A percentile compares a stretch with the other conserved stretches of the same genome.
These are phyloP conservation scores for Ascochyta rabiei DNA, from an alignment of 2,329 filamentous ascomycete species.

Conservation along the genomic window DNA sequence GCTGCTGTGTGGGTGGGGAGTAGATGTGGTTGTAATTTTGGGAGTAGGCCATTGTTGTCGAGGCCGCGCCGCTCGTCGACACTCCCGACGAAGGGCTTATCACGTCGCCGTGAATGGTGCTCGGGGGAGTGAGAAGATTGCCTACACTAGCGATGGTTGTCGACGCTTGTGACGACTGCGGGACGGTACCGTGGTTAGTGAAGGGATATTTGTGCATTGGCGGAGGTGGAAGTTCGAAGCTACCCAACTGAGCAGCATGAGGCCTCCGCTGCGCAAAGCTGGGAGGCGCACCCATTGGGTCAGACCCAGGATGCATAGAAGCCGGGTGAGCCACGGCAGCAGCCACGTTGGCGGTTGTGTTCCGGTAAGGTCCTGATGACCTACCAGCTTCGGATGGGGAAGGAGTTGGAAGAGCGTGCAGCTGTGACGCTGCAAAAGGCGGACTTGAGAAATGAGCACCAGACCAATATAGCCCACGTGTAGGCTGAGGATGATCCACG, in stretches of 20 bases:
- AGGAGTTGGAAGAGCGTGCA: slow-evolving; percentile 49
- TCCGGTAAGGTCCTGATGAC: slow-evolving; percentile 49
- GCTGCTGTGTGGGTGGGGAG: slow-evolving; percentile 62
- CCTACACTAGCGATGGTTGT: slow-evolving; percentile 60
- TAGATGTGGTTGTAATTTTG: slow-evolving; percentile 66
- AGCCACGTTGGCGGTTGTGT: slow-evolving; percentile 65
- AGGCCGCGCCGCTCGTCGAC: slow-evolving; percentile 63
- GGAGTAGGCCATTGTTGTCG: slow-evolving; percentile 64
- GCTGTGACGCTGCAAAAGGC: slow-evolving; percentile 47
- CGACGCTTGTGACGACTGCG: slow-evolving; percentile 56
- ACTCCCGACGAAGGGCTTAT: slow-evolving; percentile 67
- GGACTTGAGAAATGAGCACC: slow-evolving; percentile 47
- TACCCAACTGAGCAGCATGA: slow-evolving; percentile 71
- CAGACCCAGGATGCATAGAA: slow-evolving; percentile 67
- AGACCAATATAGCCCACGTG: slow-evolving; percentile 58
- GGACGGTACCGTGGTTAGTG: slow-evolving; percentile 47
- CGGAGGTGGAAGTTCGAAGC: slow-evolving; percentile 69
- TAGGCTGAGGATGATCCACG: slow-evolving; percentile 56
- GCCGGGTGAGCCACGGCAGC: slow-evolving; percentile 64
- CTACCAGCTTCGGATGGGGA: slow-evolving; percentile 51
- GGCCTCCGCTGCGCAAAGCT: slow-evolving; percentile 75
- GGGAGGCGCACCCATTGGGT: slow-evolving; percentile 65
- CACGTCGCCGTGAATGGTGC: slow-evolving; percentile 65
- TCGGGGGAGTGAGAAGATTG: slow-evolving; percentile 67
- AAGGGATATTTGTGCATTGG: slow-evolving; percentile 62